These are phyloP conservation scores for Knoxdaviesia proteae DNA, from an alignment of 2,329 filamentous ascomycete species.

Conservation along the genomic window DNA sequence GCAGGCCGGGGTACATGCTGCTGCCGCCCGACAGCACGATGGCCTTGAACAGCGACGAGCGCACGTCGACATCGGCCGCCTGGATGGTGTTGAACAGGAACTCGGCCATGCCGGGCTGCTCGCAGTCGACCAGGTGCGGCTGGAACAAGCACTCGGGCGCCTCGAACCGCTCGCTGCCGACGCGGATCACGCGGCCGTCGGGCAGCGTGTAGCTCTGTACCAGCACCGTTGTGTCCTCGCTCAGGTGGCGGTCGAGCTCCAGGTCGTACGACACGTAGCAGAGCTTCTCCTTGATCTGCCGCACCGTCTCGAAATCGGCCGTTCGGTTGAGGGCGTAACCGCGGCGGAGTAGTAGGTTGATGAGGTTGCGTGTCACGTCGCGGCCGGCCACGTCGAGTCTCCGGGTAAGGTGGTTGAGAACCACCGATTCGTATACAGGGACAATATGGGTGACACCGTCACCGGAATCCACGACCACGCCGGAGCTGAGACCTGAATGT, in stretches of 20 bases:
- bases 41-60: constrained; percentile 85
- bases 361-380: constrained; percentile 96
- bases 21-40: constrained; percentile 91
- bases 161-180: constrained; percentile 94
- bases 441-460: constrained; percentile 98
- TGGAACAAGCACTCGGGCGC: constrained; percentile 97
- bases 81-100: constrained; percentile 99
- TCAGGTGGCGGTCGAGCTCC: constrained; percentile 84
- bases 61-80: constrained; percentile 82
- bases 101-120: constrained; percentile 90
- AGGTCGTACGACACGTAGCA: constrained; percentile 98
- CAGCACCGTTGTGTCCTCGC: constrained; percentile 89
- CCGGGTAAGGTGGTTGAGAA: constrained; percentile 88
- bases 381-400: constrained; percentile 88
- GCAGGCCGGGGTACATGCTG: constrained; percentile 97
- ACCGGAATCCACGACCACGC: constrained; percentile 96
- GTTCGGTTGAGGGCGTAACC: constrained; percentile 96
- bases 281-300: constrained; percentile 98
- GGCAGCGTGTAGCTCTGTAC: constrained; percentile 96
- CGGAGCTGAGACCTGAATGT: constrained; percentile 52
- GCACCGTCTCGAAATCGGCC: constrained; percentile 95
- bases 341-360: constrained; percentile 76
- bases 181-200: constrained; percentile 85
- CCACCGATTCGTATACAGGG: constrained; percentile 93
- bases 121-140: constrained; percentile 90